Evolutionary conservation across 2,329 filamentous ascomycete species (phyloP).

Genomic region (Aureobasidium sp.): DNA sequence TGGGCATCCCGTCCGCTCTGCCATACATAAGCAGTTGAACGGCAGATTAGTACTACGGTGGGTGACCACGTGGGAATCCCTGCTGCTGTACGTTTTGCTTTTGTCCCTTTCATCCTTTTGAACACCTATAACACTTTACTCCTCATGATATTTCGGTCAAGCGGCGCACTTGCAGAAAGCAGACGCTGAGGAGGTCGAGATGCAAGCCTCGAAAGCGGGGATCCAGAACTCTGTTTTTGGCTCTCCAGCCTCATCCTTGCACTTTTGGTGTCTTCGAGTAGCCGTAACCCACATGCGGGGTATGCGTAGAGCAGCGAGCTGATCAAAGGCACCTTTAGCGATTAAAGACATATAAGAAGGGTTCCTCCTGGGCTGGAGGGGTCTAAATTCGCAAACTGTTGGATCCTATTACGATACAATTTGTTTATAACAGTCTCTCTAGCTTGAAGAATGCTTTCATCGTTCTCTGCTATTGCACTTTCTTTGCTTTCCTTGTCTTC

Average conservation of each 20-base stretch:
- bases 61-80: too few relatives aligned
- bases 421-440: neutral
- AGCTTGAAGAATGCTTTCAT: neutral
- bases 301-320: neutral
- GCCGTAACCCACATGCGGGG: neutral
- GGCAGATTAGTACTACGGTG: too few relatives aligned
- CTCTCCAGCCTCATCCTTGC: neutral
- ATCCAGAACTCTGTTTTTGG: neutral
- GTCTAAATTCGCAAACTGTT: neutral
- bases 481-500: neutral
- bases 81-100: too few relatives aligned
- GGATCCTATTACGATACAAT: neutral
- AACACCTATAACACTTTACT: neutral
- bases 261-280: neutral
- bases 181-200: neutral
- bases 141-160: neutral
- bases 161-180: neutral
- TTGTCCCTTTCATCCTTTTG: neutral
- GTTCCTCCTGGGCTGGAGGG: neutral
- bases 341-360: neutral
- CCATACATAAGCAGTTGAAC: too few relatives aligned
- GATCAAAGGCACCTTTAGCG: neutral
- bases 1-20: too few relatives aligned
- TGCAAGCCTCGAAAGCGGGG: neutral
- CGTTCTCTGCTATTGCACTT: neutral